Percentiles rank a stretch among this genome's conserved stretches.
Evolutionary conservation across 495 filamentous ascomycete species (phyloP).

Genomic region (Xylaria telfairii): DNA sequence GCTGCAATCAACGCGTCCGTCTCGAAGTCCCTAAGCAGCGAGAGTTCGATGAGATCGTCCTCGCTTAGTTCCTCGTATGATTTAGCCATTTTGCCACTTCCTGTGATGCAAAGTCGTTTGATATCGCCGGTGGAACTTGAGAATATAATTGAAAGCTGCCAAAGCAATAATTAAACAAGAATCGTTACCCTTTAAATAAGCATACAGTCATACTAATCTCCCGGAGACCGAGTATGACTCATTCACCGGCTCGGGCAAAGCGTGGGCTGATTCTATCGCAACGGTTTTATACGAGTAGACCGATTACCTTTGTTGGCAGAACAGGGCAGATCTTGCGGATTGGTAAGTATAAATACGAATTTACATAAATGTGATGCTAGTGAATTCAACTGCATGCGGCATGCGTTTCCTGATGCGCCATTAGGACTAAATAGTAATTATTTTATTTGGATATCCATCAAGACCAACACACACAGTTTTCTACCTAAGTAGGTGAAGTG

Average conservation of each 20-base stretch:
- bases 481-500: too few species aligned
- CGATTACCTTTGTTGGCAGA: background rate
- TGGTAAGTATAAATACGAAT: background rate
- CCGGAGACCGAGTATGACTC: background rate
- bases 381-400: background rate
- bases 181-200: background rate
- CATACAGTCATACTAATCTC: background rate
- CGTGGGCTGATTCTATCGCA: too few species aligned
- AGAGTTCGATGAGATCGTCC: conserved; percentile 35
- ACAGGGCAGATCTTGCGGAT: background rate
- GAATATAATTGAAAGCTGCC: background rate
- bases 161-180: background rate
- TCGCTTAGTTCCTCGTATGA: background rate
- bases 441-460: background rate
- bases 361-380: background rate
- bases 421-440: background rate
- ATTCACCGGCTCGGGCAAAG: background rate
- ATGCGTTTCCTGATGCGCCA: background rate
- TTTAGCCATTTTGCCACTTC: background rate
- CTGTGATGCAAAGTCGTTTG: background rate
- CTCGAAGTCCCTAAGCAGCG: conserved; percentile 36
- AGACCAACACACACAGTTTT: background rate
- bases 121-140: background rate
- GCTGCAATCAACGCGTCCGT: conserved; percentile 33
- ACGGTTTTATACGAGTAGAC: background rate